Evolutionary conservation across 371 early-diverging fungal genomes (phyloP).

Genomic region (Rhizopus microsporus): DNA sequence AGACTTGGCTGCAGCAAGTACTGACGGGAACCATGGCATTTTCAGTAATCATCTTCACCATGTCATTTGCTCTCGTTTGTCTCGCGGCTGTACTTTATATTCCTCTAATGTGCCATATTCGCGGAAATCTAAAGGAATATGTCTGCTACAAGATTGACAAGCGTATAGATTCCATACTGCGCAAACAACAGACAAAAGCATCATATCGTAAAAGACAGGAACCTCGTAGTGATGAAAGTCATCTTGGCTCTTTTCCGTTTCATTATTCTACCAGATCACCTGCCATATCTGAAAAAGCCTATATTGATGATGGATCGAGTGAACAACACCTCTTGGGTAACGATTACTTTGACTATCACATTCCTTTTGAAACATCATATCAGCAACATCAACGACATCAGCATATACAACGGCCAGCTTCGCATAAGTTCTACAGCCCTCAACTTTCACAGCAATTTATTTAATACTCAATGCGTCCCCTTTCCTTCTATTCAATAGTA

Average conservation of each 20-base stretch:
- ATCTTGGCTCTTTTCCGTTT: background rate
- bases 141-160: conserved; percentile 91
- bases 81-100: conserved; percentile 75
- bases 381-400: too few species aligned
- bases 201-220: background rate
- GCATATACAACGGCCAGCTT: too few species aligned
- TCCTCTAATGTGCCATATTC: conserved; percentile 78
- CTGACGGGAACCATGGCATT: conserved; percentile 53
- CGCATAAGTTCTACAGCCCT: too few species aligned
- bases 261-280: background rate
- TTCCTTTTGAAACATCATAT: background rate
- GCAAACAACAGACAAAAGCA: background rate
- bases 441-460: too few species aligned
- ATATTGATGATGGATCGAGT: background rate
- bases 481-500: too few species aligned
- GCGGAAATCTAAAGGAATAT: conserved; percentile 90
- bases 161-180: conserved; percentile 36
- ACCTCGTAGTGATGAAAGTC: background rate
- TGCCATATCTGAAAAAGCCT: background rate
- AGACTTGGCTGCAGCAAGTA: conserved; percentile 29
- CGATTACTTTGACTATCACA: background rate
- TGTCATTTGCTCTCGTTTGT: conserved; percentile 61
- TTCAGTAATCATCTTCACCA: conserved; percentile 38
- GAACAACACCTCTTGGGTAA: background rate
- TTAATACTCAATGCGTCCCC: too few species aligned